Evolutionary conservation across 257 asterid genomes (phyloP).

Genomic region (Oldenlandia corymbosa): DNA sequence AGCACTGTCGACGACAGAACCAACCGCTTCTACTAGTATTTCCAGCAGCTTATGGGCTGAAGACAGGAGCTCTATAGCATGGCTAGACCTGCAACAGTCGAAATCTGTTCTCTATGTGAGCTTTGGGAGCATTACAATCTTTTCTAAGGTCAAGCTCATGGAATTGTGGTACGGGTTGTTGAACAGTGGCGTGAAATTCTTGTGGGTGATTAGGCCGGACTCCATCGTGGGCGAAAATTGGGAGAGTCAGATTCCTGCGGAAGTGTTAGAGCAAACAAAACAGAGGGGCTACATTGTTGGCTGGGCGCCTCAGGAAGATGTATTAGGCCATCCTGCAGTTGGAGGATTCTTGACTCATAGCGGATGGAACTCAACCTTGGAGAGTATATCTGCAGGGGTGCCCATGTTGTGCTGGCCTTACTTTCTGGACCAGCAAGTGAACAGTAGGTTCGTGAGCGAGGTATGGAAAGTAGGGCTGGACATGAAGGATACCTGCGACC

Average conservation of each 20-base stretch:
- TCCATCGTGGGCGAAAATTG: conserved; percentile 20
- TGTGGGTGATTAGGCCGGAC: conserved; percentile 53
- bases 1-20: not conserved
- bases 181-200: conserved; percentile 31
- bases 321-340: conserved; percentile 28
- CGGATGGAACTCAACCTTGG: conserved; percentile 56
- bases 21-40: not conserved
- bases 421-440: conserved; percentile 40
- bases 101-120: conserved; percentile 46
- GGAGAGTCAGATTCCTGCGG: conserved; percentile 18
- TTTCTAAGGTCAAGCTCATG: conserved; percentile 29
- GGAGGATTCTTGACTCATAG: conserved; percentile 45
- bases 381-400: conserved; percentile 26
- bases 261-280: conserved; percentile 20
- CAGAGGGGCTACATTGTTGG: conserved; percentile 37
- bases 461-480: conserved; percentile 52
- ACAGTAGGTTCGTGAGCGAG: conserved; percentile 40
- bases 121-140: conserved; percentile 36
- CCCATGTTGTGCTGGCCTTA: conserved; percentile 60
- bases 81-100: conserved; percentile 36
- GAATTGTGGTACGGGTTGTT: conserved; percentile 54
- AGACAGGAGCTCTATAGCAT: conserved; percentile 36
- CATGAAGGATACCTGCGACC: conserved; percentile 49
- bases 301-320: conserved; percentile 53
- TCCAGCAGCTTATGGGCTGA: conserved; percentile 35